Conservation (phyloP, 441 rosid genomes). For the Pelargonium myrrhifolium region DNA sequence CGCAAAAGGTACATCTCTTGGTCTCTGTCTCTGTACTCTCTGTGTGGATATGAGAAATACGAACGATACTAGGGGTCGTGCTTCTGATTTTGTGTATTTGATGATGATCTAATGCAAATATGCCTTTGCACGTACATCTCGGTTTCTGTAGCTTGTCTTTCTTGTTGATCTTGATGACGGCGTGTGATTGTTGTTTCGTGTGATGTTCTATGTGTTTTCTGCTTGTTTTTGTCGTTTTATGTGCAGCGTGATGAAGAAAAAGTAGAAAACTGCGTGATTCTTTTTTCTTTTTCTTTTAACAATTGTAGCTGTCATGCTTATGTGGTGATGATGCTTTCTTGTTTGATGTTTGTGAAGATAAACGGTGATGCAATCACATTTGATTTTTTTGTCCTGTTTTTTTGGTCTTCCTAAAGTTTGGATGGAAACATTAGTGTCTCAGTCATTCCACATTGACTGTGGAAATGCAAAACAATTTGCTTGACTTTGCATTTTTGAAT, state of each 20-base stretch:
- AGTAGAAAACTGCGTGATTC: neutral
- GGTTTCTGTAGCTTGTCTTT: neutral
- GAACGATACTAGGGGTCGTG: too few species aligned
- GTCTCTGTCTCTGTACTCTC: neutral
- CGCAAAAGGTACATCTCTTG: slow-evolving; percentile 39
- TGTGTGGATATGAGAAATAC: too few species aligned
- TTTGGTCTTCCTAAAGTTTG: neutral
- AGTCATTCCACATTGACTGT: too few species aligned
- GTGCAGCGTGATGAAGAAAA: neutral
- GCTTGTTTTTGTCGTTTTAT: neutral
- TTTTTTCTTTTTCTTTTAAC: neutral
- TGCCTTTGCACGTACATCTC: neutral
- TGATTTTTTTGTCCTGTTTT: neutral
- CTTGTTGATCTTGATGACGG: neutral
- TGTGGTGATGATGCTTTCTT: neutral
- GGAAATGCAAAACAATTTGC: neutral
- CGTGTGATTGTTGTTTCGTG: neutral
- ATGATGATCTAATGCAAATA: neutral
- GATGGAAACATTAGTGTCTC: neutral
- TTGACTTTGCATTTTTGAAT: neutral
- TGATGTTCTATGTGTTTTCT: neutral
- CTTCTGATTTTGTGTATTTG: slow-evolving; percentile 1
- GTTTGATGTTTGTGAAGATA: neutral
- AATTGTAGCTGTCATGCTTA: neutral
- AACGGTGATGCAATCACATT: neutral